These are phyloP conservation scores for Xylariaceae sp. DNA, from an alignment of 2,329 filamentous ascomycete genomes.

Conservation along the genomic window DNA sequence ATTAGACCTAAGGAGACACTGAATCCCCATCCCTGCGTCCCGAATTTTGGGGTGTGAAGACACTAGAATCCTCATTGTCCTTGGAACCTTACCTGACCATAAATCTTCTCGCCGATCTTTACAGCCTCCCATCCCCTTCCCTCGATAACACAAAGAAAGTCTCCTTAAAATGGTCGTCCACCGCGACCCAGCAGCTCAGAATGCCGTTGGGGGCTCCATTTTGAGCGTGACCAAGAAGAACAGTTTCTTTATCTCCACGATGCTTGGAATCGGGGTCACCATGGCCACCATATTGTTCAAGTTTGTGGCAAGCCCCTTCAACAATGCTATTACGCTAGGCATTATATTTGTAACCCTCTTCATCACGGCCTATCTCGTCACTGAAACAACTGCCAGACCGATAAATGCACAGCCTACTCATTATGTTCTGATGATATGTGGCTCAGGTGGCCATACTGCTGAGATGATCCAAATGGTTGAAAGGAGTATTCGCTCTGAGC, in stretches of 20 bases:
- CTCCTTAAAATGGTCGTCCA: constrained; percentile 21
- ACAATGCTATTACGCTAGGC: background rate
- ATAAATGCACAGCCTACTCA: constrained; percentile 20
- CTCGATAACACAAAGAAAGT: constrained; percentile 16
- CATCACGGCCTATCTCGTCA: constrained; percentile 5
- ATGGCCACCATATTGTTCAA: background rate
- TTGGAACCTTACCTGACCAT: background rate
- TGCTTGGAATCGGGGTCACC: background rate
- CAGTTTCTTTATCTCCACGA: background rate
- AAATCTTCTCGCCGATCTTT: background rate
- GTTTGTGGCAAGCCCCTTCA: background rate
- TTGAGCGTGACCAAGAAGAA: background rate
- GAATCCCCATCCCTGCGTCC: background rate
- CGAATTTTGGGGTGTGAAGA: background rate
- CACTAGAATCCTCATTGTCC: background rate
- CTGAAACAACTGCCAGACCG: background rate
- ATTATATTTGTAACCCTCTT: background rate
- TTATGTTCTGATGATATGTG: constrained; percentile 76
- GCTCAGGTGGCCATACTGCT: constrained; percentile 88
- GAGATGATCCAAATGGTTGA: constrained; percentile 87
- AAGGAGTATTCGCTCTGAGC: constrained; percentile 49
- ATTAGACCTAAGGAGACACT: background rate
- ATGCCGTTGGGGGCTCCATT: constrained; percentile 4
- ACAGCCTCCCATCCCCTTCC: background rate
- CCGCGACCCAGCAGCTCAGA: constrained; percentile 10